Evolutionary conservation across 108 stramenopile genomes (phyloP).

Genomic region (Stephanodiscus triporus): DNA sequence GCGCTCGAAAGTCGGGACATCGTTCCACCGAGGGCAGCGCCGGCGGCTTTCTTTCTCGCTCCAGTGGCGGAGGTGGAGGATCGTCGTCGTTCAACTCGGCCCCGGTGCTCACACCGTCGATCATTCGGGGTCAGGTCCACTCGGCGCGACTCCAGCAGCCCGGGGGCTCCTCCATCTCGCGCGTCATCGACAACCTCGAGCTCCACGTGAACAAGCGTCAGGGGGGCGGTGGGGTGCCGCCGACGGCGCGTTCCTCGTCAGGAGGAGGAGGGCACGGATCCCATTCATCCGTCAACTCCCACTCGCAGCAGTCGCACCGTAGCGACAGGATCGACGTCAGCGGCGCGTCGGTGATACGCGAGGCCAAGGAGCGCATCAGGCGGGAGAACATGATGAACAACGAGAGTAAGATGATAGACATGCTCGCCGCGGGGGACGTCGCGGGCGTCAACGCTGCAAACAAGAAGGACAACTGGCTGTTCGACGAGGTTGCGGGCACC

Average conservation of each 20-base stretch:
- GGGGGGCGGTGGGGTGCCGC: conserved; percentile 14
- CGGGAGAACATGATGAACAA: conserved; percentile 39
- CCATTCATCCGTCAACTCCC: conserved; percentile 1
- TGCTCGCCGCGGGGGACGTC: conserved; percentile 38
- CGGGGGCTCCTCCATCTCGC: conserved; percentile 66
- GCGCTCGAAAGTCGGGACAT: conserved; percentile 38
- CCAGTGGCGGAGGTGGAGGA: conserved; percentile 15
- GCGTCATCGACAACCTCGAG: conserved; percentile 81
- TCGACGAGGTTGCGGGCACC: conserved; percentile 85
- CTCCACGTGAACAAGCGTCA: conserved; percentile 48
- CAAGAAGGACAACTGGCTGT: conserved; percentile 72
- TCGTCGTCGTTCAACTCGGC: conserved; percentile 78
- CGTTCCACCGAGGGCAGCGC: conserved; percentile 3
- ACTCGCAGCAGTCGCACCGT: not conserved
- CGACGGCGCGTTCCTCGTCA: not conserved
- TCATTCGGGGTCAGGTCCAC: conserved; percentile 60
- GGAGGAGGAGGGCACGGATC: not conserved
- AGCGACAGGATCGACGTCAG: conserved; percentile 3
- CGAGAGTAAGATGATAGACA: conserved; percentile 50
- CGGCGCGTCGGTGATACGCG: conserved; percentile 27
- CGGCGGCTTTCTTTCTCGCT: not conserved
- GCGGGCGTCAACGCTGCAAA: conserved; percentile 22
- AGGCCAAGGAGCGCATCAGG: conserved; percentile 46
- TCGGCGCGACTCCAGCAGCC: conserved; percentile 13
- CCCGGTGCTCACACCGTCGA: conserved; percentile 67